Evolutionary conservation across 495 filamentous ascomycete species (phyloP).

Genomic region (Penicillium egyptiacum): DNA sequence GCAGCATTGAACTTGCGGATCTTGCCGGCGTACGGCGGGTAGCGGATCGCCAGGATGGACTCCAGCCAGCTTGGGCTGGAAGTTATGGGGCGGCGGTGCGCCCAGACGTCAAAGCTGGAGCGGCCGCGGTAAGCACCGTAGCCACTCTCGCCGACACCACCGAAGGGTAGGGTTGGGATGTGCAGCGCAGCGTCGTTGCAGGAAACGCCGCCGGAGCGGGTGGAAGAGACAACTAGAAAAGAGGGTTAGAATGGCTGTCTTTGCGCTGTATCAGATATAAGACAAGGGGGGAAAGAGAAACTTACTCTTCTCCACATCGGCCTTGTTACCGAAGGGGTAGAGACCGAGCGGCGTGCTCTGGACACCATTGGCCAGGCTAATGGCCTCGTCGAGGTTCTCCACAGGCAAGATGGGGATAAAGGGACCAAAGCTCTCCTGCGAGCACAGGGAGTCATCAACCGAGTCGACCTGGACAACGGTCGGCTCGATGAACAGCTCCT

Average conservation of each 20-base stretch:
- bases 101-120: slow-evolving; percentile 82
- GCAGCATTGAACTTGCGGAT: slow-evolving; percentile 56
- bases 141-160: slow-evolving; percentile 86
- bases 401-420: slow-evolving; percentile 78
- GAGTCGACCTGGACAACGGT: slow-evolving; percentile 78
- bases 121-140: slow-evolving; percentile 81
- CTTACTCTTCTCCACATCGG: slow-evolving; percentile 67
- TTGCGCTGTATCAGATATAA: not conserved
- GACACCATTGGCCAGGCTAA: slow-evolving; percentile 70
- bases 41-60: slow-evolving; percentile 67
- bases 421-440: slow-evolving; percentile 86
- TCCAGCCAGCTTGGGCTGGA: slow-evolving; percentile 83
- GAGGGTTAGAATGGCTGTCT: slow-evolving; percentile 9
- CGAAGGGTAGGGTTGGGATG: slow-evolving; percentile 79
- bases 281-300: not conserved
- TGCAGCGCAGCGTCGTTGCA: slow-evolving; percentile 86
- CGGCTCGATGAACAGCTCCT: slow-evolving; percentile 77
- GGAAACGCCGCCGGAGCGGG: slow-evolving; percentile 74
- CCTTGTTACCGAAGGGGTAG: slow-evolving; percentile 79
- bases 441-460: slow-evolving; percentile 72
- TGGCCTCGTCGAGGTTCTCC: slow-evolving; percentile 74
- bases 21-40: slow-evolving; percentile 75
- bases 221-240: slow-evolving; percentile 54
- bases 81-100: slow-evolving; percentile 71
- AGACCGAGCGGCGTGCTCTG: slow-evolving; percentile 78